A percentile compares a stretch with the other conserved stretches of the same genome.
Evolutionary conservation across 768 basidiomycete genomes (phyloP).

Genomic region (Terana coerulea): DNA sequence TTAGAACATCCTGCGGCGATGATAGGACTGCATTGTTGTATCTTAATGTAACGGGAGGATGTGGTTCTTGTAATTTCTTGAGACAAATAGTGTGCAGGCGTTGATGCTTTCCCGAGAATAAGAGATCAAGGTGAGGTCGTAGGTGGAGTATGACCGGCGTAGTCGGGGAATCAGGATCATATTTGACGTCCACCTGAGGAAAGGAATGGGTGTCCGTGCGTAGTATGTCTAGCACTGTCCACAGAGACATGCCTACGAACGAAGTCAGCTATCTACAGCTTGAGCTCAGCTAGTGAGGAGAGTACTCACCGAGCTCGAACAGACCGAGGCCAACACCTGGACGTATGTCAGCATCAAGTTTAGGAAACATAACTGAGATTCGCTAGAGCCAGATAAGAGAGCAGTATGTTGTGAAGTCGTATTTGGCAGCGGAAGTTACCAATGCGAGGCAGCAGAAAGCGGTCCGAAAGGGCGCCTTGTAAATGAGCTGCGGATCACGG

Average conservation of each 20-base stretch:
- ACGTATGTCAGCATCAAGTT: conserved; percentile 69
- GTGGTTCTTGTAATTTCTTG: conserved; percentile 59
- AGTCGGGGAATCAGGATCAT: conserved; percentile 67
- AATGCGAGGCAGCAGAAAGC: too few relatives aligned
- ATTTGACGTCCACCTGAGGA: conserved; percentile 82
- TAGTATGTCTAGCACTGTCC: conserved; percentile 70
- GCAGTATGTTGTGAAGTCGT: too few relatives aligned
- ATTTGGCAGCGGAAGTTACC: too few relatives aligned
- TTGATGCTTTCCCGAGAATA: conserved; percentile 78
- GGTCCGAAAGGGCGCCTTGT: too few relatives aligned
- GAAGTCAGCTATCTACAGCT: conserved; percentile 9
- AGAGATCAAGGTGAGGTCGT: conserved; percentile 78
- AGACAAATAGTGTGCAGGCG: conserved; percentile 77
- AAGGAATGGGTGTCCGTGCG: conserved; percentile 64
- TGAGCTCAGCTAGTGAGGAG: background rate
- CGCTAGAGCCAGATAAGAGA: too few relatives aligned
- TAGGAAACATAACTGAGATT: conserved; percentile 48
- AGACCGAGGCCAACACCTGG: conserved; percentile 75
- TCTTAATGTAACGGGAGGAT: conserved; percentile 62
- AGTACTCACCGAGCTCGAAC: conserved; percentile 63
- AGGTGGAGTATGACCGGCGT: conserved; percentile 77
- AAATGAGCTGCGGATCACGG: too few relatives aligned
- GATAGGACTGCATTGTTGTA: conserved; percentile 67
- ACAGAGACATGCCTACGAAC: conserved; percentile 64
- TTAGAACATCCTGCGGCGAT: conserved; percentile 54